Evolutionary conservation across 23 red algal species (phyloP).

Genomic region (Gracilariopsis chorda): DNA sequence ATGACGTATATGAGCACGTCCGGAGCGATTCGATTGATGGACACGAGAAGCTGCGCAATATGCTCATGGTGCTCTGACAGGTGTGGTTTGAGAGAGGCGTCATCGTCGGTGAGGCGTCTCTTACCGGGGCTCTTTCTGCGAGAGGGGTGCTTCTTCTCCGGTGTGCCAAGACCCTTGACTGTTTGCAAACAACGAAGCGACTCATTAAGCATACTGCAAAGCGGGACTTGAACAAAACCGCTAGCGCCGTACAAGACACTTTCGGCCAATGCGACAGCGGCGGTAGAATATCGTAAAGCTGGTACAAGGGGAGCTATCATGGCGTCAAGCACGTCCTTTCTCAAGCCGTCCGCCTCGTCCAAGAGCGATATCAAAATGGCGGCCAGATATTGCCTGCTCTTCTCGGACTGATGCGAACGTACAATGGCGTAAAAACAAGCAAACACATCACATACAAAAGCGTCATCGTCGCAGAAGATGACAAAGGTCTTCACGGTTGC

Average conservation of each 20-base stretch:
- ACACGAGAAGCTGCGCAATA: conserved; percentile 37
- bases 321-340: conserved; percentile 42
- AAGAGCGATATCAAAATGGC: conserved; percentile 45
- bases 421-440: conserved; percentile 53
- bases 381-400: conserved; percentile 13
- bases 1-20: conserved; percentile 66
- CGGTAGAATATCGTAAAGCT: background rate
- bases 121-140: conserved; percentile 4
- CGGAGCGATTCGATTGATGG: conserved; percentile 44
- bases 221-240: conserved; percentile 6
- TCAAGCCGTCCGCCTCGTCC: conserved; percentile 39
- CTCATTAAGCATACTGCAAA: conserved; percentile 55
- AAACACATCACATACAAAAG: conserved; percentile 46
- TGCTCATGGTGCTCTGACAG: conserved; percentile 42
- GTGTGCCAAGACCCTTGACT: background rate
- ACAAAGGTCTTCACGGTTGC: conserved; percentile 63
- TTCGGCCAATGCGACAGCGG: conserved; percentile 28
- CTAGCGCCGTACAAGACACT: background rate
- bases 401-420: conserved; percentile 16
- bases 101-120: conserved; percentile 8
- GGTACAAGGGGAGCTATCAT: conserved; percentile 45
- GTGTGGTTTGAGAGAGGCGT: background rate
- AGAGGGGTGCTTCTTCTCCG: background rate
- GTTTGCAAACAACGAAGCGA: conserved; percentile 9
- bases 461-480: conserved; percentile 44